Evolutionary conservation across 208 protist species (phyloP), one percentile per base, ranked within the genome.

Genomic region (Leishmania tropica): DNA sequence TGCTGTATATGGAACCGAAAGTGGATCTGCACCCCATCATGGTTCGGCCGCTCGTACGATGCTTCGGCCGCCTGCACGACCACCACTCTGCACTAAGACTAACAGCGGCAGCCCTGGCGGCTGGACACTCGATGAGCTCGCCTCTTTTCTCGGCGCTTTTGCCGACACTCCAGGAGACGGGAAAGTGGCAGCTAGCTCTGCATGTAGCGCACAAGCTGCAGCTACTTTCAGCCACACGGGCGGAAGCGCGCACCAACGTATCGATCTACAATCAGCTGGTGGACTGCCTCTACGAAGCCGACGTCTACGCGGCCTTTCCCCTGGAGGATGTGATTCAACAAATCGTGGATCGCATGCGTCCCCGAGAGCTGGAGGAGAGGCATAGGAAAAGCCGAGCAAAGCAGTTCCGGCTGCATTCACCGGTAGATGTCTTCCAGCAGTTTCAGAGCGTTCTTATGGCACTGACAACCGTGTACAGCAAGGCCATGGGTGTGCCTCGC

Each of bases 1-100:
- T 94, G 15, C 51, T 92, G 17, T 45, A 51, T 81, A 78, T 72
- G 81, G 68, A 64, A 6, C 80, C 54, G 8, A 51, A 78, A 19
- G 75, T 89, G 71, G 83, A 88, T 28, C 58, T 81, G 70, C 60
- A 76, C 15, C 84, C 94, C 5, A 62, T 64, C 19, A 78, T 94
- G 74, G 83, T 96, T 51, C 86, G 87, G 24, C 94, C 93, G 2
- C 85, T 97, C 75, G 80, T 97, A 31, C 88, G 89, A 74, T 84
- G 86, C 15, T 84, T 97, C 31, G 89, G 85, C 28, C 62, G 87
- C 1, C 71, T 86, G 31, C 70, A 77, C 17, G 37, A 92, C 54
- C 80, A 91, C 76, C 60, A 81, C 31, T 78, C 71, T 65, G 91
- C 90, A 24, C 54, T 97, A 62, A 84, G 78, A 6, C 86, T 96